Percentiles rank a stretch among this genome's conserved stretches.
Conservation (phyloP, 805 yeast genomes). For the Metschnikowia koreensis region DNA sequence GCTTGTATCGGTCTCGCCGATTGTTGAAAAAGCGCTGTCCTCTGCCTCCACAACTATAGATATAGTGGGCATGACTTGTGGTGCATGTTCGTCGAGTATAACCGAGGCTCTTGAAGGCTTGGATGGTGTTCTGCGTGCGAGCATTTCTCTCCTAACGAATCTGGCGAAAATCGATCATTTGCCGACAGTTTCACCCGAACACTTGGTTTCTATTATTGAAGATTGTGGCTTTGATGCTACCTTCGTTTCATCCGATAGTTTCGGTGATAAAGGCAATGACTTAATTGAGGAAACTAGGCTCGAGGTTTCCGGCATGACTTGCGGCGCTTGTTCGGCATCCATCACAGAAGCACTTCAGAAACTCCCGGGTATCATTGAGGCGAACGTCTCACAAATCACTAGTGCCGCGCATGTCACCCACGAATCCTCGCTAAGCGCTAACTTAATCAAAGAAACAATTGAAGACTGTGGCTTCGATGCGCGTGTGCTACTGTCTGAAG, state of each 20-base stretch:
- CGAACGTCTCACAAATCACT: constrained; percentile 69
- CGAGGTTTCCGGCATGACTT: constrained; percentile 79
- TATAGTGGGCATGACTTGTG: constrained; percentile 21
- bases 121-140: constrained; percentile 12
- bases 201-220: constrained; percentile 21
- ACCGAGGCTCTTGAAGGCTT: constrained; percentile 16
- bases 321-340: constrained; percentile 77
- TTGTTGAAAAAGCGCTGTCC: not conserved
- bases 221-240: constrained; percentile 33
- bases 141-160: constrained; percentile 18
- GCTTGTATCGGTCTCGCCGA: constrained; percentile 4
- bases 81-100: constrained; percentile 18
- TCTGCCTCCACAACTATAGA: constrained; percentile 1
- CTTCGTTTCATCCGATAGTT: constrained; percentile 2
- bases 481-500: constrained; percentile 7
- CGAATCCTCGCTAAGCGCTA: constrained; percentile 29
- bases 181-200: constrained; percentile 1
- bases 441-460: constrained; percentile 48
- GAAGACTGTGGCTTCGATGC: constrained; percentile 56
- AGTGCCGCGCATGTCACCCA: constrained; percentile 67
- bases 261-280: not conserved
- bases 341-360: constrained; percentile 54
- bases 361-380: constrained; percentile 51
- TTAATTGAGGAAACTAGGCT: constrained; percentile 19
- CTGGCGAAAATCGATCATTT: constrained; percentile 13